phyloP scores from a whole-genome alignment of 305 asterid species.

The Plantago rigida region DNA sequence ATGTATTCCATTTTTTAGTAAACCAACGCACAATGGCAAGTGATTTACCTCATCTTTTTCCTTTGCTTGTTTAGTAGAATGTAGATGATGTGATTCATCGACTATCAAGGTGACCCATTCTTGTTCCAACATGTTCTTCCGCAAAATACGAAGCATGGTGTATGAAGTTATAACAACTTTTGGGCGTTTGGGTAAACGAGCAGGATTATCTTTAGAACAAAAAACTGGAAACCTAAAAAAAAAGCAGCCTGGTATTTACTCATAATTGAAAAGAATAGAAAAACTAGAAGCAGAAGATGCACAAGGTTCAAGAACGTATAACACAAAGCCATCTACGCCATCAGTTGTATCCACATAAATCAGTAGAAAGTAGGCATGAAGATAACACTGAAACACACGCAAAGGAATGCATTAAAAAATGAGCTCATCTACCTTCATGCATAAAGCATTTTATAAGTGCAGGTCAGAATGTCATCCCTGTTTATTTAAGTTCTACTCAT shows the following conservation, averaged over 20 bases:
- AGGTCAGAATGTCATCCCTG: background rate
- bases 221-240: constrained; percentile 45
- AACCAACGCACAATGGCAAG: background rate
- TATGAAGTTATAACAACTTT: constrained; percentile 73
- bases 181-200: constrained; percentile 58
- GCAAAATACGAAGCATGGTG: constrained; percentile 78
- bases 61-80: constrained; percentile 52
- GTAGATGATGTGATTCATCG: constrained; percentile 88
- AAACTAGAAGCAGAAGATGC: background rate
- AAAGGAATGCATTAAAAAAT: constrained; percentile 7
- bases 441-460: background rate
- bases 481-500: background rate
- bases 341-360: too few relatives aligned
- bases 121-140: constrained; percentile 57
- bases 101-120: constrained; percentile 79
- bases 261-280: background rate
- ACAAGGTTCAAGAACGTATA: too few relatives aligned
- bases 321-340: too few relatives aligned
- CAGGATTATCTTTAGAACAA: constrained; percentile 72
- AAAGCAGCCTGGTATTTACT: constrained; percentile 19
- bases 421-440: constrained; percentile 1
- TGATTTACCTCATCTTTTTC: constrained; percentile 70
- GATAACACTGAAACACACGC: constrained; percentile 1
- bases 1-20: too few relatives aligned
- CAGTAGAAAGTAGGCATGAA: too few relatives aligned